Evolutionary conservation across 23 red algal genomes (phyloP), one percentile per base, ranked within the genome.

Genomic region (Gracilaria caudata): DNA sequence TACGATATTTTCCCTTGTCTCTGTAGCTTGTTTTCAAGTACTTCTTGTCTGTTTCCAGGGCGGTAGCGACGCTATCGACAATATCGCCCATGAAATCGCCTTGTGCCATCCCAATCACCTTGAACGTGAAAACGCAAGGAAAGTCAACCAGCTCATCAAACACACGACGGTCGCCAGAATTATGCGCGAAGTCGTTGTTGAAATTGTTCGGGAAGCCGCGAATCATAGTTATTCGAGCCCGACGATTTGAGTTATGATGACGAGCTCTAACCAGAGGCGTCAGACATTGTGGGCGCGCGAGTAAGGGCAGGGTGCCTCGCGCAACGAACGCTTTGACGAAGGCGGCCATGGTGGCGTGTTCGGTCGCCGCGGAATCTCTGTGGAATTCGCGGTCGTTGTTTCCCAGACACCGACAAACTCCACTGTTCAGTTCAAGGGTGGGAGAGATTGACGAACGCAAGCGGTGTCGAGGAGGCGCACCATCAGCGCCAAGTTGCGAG

Each of bases 41-140:
- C 49, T 86, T 84, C 43, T 88, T 78, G 26, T 94, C 92, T n/a
- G 53, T 77, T 10, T 84, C 74, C 79, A 95, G 28, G 20, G 86
- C 92, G n/a, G 71, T 55, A 14, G 92, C 92, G 34, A 95, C 86
- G 61, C 70, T 55, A 71, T 91, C 92, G 14, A 81, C 80, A 56
- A 98, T 94, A 81, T 98, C 96, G 46, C 38, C 89, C 44, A 92
- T 77, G 92, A 98, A 98, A 56, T 98, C 90, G 16, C 96, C 96
- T 40, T 98, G 88, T 26, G 85, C 84, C 60, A 94, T 79, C 29
- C 96, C 96, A 36, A 98, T 88, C 40, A 98, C 77, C 55, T 98
- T 98, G 92, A 98, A 98, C 58, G 92, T 92, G 39, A 95, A 98
- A 10, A 94, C 84, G 39, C 83, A 94, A 0, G 96, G 96, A 82